These are phyloP conservation scores for Fagopyrum esculentum DNA, from an alignment of 148 eudicot genomes.

Conservation along the genomic window DNA sequence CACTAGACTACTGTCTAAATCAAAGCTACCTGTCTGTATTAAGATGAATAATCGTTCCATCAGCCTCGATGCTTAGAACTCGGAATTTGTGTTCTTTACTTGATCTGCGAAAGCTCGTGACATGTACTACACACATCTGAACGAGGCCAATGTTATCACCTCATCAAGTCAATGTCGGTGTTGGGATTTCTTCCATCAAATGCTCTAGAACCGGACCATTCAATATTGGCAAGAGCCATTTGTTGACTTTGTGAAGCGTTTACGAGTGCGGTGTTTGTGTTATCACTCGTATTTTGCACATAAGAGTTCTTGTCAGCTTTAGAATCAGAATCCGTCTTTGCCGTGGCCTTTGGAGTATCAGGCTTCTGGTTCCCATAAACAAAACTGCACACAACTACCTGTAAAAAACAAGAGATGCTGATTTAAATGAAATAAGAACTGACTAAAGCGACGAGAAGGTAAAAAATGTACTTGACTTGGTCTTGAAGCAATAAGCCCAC, in stretches of 20 bases:
- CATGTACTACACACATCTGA: not conserved
- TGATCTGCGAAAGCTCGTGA: not conserved
- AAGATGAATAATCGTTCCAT: not conserved
- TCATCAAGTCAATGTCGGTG: conserved; percentile 13
- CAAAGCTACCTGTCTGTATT: not conserved
- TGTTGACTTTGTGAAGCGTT: not conserved
- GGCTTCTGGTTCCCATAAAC: conserved; percentile 46
- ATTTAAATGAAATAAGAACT: not conserved
- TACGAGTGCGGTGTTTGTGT: not conserved
- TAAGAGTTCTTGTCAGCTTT: conserved; percentile 22
- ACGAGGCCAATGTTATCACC: not conserved
- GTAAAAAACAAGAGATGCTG: conserved; percentile 13
- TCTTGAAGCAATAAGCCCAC: conserved; percentile 49
- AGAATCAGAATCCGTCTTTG: conserved; percentile 15
- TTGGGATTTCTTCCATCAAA: not conserved
- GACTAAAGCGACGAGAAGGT: not conserved
- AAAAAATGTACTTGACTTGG: conserved; percentile 39
- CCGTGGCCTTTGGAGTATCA: conserved; percentile 19
- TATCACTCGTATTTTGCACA: not conserved
- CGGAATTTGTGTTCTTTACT: not conserved
- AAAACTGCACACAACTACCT: conserved; percentile 67
- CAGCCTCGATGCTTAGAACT: not conserved
- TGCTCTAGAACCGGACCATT: conserved; percentile 7
- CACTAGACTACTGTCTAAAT: not conserved
- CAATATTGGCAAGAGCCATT: not conserved